A percentile compares a stretch with the other conserved stretches of the same genome.
These are phyloP conservation scores for Pyrenophora teres DNA, from an alignment of 2,329 filamentous ascomycete species.

Conservation along the genomic window DNA sequence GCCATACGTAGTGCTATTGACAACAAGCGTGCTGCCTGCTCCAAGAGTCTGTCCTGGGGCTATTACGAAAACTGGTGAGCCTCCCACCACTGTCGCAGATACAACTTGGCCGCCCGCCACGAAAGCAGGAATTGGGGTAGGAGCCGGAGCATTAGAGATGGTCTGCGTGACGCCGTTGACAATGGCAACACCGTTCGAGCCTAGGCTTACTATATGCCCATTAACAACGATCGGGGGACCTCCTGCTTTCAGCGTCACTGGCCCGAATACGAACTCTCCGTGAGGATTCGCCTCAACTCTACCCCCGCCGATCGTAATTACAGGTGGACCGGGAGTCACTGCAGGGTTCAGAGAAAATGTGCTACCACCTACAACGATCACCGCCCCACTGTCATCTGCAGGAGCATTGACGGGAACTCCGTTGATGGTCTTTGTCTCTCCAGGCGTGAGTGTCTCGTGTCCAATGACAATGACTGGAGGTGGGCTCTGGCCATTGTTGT, in stretches of 20 bases:
- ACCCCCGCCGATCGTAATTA: conserved; percentile 33
- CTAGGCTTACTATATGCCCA: conserved; percentile 43
- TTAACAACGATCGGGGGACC: conserved; percentile 44
- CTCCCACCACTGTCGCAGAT: conserved; percentile 31
- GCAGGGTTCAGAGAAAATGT: conserved; percentile 29
- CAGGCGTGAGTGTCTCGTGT: conserved; percentile 33
- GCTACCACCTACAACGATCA: conserved; percentile 36
- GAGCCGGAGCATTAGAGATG: conserved; percentile 23
- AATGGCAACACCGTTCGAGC: conserved; percentile 44
- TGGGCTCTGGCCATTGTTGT: not conserved
- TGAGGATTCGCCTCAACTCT: conserved; percentile 39
- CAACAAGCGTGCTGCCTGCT: conserved; percentile 30
- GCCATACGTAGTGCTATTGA: conserved; percentile 35
- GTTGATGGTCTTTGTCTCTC: conserved; percentile 38
- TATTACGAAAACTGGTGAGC: conserved; percentile 30
- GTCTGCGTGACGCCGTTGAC: conserved; percentile 43
- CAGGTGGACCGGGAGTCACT: conserved; percentile 21
- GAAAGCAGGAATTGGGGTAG: conserved; percentile 24
- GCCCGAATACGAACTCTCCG: conserved; percentile 42
- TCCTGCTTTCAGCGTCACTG: conserved; percentile 29
- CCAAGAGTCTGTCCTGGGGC: conserved; percentile 19
- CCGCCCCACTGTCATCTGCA: conserved; percentile 24
- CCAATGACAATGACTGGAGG: conserved; percentile 31
- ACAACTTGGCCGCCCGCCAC: conserved; percentile 28
- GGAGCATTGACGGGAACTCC: conserved; percentile 39